Conservation (phyloP, 495 filamentous ascomycete species). For the Chaetomidium leptoderma region DNA sequence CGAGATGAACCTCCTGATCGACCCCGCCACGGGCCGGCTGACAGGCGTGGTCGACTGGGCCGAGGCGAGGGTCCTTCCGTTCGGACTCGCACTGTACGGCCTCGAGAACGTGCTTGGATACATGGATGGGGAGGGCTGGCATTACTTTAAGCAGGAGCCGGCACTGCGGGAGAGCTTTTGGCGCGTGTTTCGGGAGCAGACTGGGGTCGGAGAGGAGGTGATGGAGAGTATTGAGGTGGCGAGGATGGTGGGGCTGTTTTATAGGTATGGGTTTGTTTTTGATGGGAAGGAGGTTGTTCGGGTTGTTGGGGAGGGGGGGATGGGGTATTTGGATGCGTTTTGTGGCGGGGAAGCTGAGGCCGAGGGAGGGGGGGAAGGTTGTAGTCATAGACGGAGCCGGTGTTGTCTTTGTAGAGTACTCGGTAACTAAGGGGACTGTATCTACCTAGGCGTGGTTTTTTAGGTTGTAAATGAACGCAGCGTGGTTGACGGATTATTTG, state of each 20-base stretch:
- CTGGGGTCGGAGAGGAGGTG: neutral
- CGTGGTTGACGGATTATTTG: too few relatives aligned
- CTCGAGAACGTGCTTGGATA: neutral
- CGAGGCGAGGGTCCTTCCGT: neutral
- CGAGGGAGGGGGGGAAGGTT: too few relatives aligned
- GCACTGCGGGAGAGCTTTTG: neutral
- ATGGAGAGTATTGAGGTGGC: neutral
- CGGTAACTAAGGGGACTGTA: too few relatives aligned
- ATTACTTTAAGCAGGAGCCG: neutral
- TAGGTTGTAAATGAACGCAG: too few relatives aligned
- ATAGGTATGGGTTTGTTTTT: neutral
- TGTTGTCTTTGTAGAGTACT: too few relatives aligned
- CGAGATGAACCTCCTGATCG: neutral
- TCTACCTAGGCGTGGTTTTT: too few relatives aligned
- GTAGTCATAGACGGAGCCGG: too few relatives aligned
- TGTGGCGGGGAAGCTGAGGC: too few relatives aligned
- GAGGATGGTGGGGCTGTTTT: neutral
- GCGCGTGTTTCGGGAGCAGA: neutral
- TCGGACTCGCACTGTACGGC: neutral
- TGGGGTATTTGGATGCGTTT: neutral
- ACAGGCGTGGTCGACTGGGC: neutral
- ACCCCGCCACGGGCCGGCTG: neutral
- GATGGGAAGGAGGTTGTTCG: neutral
- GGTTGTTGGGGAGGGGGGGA: neutral
- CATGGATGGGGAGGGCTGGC: neutral